These are phyloP conservation scores for Thalia dealbata DNA, from an alignment of 176 grass and related monocot genomes.

Conservation along the genomic window DNA sequence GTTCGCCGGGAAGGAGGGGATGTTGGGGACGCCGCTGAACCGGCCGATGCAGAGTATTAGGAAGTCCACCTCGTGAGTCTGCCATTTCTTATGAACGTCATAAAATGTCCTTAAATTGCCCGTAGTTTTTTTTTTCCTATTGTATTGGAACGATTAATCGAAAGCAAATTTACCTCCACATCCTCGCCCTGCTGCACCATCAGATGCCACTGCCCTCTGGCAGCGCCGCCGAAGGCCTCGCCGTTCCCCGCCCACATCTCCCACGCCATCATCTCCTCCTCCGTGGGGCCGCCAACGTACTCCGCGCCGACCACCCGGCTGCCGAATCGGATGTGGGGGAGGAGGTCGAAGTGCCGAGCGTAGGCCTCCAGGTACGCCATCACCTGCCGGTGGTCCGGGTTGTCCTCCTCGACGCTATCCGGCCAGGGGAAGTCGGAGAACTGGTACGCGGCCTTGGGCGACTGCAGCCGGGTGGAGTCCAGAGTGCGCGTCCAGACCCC, in stretches of 20 bases:
- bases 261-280: constrained; percentile 6
- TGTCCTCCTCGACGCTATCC: not conserved
- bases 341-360: constrained; percentile 24
- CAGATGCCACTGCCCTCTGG: not conserved
- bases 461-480: constrained; percentile 28
- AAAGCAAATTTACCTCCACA: not conserved
- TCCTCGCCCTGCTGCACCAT: not conserved
- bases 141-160: too few relatives aligned
- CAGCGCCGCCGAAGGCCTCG: constrained; percentile 2
- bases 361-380: constrained; percentile 29
- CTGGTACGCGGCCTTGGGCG: constrained; percentile 16
- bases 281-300: not conserved
- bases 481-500: constrained; percentile 37
- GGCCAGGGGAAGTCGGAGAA: constrained; percentile 39
- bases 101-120: not conserved
- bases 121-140: too few relatives aligned
- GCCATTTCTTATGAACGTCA: not conserved
- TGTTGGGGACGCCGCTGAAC: constrained; percentile 45
- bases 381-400: constrained; percentile 29
- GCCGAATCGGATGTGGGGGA: constrained; percentile 13
- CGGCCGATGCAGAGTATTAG: constrained; percentile 43
- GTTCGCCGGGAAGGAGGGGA: constrained; percentile 30
- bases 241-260: not conserved
- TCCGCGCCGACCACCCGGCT: not conserved
- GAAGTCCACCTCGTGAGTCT: constrained; percentile 39